These are phyloP conservation scores for Petunia hybrid DNA, from an alignment of 305 asterid genomes.

Conservation along the genomic window DNA sequence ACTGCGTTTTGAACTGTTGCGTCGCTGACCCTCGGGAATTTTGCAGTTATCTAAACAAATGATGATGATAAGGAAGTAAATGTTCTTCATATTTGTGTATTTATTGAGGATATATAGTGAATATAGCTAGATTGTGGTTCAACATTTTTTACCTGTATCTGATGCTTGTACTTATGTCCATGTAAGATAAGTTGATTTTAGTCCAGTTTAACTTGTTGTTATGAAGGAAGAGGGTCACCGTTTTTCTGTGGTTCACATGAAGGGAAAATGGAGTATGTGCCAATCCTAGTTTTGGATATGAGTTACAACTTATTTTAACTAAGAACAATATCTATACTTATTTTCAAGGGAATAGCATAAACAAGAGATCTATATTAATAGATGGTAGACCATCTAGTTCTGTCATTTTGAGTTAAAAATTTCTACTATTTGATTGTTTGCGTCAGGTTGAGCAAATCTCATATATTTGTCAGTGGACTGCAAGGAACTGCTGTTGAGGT, in stretches of 20 bases:
- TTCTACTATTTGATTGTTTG: slow-evolving; percentile 1
- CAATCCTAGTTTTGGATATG: not conserved
- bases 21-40: no score
- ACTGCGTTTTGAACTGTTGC: no score
- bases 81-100: not conserved
- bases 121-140: not conserved
- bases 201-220: not conserved
- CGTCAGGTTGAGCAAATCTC: slow-evolving; percentile 86
- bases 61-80: not conserved
- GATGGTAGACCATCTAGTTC: slow-evolving; percentile 14
- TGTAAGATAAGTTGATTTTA: slow-evolving; percentile 13
- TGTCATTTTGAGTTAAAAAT: not conserved
- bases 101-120: not conserved
- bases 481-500: slow-evolving; percentile 92
- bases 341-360: not conserved
- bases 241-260: slow-evolving; percentile 8
- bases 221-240: not conserved
- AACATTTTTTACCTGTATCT: not conserved
- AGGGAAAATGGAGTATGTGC: slow-evolving; percentile 13
- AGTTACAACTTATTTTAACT: not conserved
- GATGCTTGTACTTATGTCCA: not conserved
- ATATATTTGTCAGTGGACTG: slow-evolving; percentile 85
- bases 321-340: not conserved
- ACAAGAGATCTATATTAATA: not conserved
- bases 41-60: not conserved